Evolutionary conservation across 1,284 basidiomycete genomes (phyloP), one percentile per base, ranked within the genome.

Genomic region (Xerocomus nothofagi): DNA sequence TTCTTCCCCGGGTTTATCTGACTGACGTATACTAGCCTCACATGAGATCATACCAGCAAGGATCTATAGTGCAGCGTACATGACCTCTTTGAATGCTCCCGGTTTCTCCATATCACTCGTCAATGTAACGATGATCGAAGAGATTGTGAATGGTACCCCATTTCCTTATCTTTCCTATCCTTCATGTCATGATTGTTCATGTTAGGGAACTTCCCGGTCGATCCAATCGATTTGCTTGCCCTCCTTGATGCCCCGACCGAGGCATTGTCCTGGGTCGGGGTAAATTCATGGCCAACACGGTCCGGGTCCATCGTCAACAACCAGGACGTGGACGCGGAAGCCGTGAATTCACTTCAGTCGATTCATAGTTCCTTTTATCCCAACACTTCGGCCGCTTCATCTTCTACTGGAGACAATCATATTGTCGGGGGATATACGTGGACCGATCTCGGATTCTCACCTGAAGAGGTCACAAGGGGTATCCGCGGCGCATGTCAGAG

Each of bases 1-100:
- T 17, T 14, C 10, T 7, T 12, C 18, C n/a, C 26, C 9, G 2
- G 9, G 21, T 18, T 21, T 34, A 9, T 39, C 29, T 38, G 17
- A 37, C 12, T 27, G 17, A 40, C 29, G 26, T 9, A n/a, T 11
- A 12, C 18, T 26, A 59, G 57, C 43, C 6, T 54, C 49, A 3
- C 39, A 56, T 8, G 46, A 53, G 14, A 61, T 73, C 29, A 43
- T 54, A 40, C 70, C 67, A 1, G 36, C 51, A 20, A 62, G 72
- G 14, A 59, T 72, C 9, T 73, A 73, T 47, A 59, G 61, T 12
- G 71, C 69, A 29, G 57, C 71, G 6, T 78, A 72, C 61, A 71
- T 76, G 68, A 74, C 75, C 6, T 74, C 72, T 37, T 66, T 77
- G 51, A 76, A 76, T 51, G 72, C 70, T 1, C 73, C 75, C 8